Base-by-base conservation (phyloP, 2,329 filamentous ascomycete genomes). In the Penicillium sp. region DNA sequence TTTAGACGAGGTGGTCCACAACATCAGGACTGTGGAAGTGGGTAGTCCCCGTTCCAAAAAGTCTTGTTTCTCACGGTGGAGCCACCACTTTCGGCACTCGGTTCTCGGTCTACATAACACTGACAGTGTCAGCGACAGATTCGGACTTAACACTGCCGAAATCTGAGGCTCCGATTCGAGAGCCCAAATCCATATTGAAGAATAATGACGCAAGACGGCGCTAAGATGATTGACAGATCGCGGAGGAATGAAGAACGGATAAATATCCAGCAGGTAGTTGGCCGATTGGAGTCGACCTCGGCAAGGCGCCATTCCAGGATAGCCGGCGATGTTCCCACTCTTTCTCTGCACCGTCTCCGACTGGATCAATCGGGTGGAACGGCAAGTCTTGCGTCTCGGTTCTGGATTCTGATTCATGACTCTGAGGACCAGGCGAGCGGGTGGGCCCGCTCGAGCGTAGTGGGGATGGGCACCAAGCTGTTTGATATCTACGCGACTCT, bases 21-120 rank as follows among this genome's bases (percentile, higher is more conserved):
- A 26, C 26, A 26, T 6, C 26, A 26, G 26, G 26, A 6, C 26
- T 26, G 26, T 26, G 26, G 26, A 26, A 26, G 26, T 26, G 26
- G 26, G 26, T 26, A 26, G 26, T 26, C 26, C 26, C 26, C 26
- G 5, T 26, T 26, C 26, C 26, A 26, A 26, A 26, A 51, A 51
- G 35, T 51, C 48, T 51, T 51, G 48, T 31, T 30, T 51, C 30
- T 51, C 48, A 13, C 15, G 13, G 48, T 51, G 48, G 48, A 35
- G 48, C 48, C 48, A 11, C 9, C 21, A 26, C 21, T 49, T 21
- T 11, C 46, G 29, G 45, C 45, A 47, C 21, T 26, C 19, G 46
- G 17, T 21, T 21, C 46, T 26, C 9, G 46, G 8, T 41, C 17
- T 5, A 41, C 17, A 41, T 15, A 46, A 8, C 17, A 19, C 44